Conservation (phyloP, 805 yeast genomes). For the Candida jianshihensis region DNA sequence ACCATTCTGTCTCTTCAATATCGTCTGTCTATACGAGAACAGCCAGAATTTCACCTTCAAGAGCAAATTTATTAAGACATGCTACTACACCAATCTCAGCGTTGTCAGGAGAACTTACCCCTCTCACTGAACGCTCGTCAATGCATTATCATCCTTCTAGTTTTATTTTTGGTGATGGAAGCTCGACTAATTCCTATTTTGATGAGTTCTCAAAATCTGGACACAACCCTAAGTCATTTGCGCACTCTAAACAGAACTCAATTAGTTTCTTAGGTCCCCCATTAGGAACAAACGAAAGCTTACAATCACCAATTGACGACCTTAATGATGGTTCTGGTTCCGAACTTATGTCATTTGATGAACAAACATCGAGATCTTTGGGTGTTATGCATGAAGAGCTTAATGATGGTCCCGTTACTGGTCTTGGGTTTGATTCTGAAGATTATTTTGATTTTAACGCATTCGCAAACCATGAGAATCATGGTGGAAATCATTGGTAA, state of each 20-base stretch:
- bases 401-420: neutral
- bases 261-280: conserved; percentile 20
- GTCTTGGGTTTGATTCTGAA: conserved; percentile 3
- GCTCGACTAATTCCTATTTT: neutral
- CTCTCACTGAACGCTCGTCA: too few relatives aligned
- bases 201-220: conserved; percentile 11
- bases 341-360: neutral
- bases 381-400: neutral
- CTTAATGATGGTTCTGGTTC: conserved; percentile 1
- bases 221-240: conserved; percentile 8
- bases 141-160: conserved; percentile 4
- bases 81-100: conserved; percentile 15
- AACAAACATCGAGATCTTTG: neutral
- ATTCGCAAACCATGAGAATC: conserved; percentile 13
- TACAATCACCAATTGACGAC: conserved; percentile 4
- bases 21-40: conserved; percentile 11
- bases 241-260: conserved; percentile 5
- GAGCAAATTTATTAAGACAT: conserved; percentile 15
- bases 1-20: conserved; percentile 19
- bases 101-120: conserved; percentile 6
- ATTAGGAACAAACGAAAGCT: conserved; percentile 6
- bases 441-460: conserved; percentile 21
- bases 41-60: conserved; percentile 17
- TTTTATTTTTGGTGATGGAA: conserved; percentile 15
- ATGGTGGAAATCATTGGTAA: neutral